Evolutionary conservation across 768 basidiomycete species (phyloP).

Genomic region (Podaxis carcinomalis): DNA sequence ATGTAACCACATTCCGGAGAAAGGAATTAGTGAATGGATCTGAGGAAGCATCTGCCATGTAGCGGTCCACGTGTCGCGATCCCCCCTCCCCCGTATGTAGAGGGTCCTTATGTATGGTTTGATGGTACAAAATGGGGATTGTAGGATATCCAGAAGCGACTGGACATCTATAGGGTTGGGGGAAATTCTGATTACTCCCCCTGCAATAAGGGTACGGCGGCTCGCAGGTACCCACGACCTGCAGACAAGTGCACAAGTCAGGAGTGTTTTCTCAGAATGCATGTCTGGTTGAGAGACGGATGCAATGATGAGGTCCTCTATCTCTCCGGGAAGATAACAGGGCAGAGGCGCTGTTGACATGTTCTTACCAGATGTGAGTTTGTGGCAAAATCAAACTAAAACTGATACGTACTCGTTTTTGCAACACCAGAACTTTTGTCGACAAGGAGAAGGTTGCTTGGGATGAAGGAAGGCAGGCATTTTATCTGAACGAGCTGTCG

Average conservation of each 20-base stretch:
- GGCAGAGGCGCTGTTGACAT: not conserved
- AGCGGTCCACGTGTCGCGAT: not conserved
- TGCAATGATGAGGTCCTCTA: not conserved
- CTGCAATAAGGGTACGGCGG: not conserved
- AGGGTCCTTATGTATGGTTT: not conserved
- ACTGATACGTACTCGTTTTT: not conserved
- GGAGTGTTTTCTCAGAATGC: not conserved
- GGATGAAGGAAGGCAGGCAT: too few relatives aligned
- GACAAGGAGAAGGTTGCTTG: too few relatives aligned
- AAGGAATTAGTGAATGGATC: not conserved
- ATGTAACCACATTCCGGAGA: not conserved
- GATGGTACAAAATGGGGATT: not conserved
- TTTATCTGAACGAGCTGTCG: too few relatives aligned
- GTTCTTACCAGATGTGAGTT: not conserved
- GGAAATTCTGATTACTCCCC: not conserved
- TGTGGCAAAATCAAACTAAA: not conserved
- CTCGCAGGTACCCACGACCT: not conserved
- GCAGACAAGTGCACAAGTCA: not conserved
- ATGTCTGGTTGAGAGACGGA: not conserved
- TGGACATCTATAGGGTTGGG: not conserved
- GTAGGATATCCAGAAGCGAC: not conserved
- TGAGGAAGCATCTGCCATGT: not conserved
- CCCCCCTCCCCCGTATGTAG: not conserved
- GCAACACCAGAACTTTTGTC: too few relatives aligned
- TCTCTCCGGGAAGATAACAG: not conserved